These are phyloP conservation scores for Gossypium schwendimanii DNA, from an alignment of 441 rosid species.

Conservation along the genomic window DNA sequence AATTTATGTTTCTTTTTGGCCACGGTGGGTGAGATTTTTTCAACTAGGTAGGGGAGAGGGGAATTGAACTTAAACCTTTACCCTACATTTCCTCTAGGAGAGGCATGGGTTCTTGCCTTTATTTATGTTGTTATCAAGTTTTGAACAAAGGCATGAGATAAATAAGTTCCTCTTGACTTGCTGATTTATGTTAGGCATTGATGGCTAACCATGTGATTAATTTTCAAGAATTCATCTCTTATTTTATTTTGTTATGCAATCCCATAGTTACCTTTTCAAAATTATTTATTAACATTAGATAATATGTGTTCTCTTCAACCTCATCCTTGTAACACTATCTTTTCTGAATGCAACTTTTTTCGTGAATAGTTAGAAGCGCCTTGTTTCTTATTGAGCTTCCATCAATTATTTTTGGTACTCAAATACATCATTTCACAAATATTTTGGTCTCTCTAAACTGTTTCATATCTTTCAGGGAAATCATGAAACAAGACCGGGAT, in stretches of 20 bases:
- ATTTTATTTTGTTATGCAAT: background rate
- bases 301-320: background rate
- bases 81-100: background rate
- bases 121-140: background rate
- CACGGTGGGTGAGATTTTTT: background rate
- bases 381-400: conserved; percentile 1
- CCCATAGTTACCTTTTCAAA: background rate
- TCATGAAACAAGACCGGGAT: conserved; percentile 27
- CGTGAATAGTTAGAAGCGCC: background rate
- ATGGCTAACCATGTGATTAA: background rate
- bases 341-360: background rate
- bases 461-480: conserved; percentile 43
- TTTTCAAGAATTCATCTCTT: background rate
- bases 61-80: background rate
- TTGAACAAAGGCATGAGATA: background rate
- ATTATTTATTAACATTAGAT: background rate
- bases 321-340: background rate
- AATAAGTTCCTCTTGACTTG: background rate
- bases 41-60: background rate
- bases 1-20: background rate
- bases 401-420: background rate
- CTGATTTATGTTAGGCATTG: background rate
- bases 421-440: background rate
- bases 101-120: background rate
- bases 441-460: background rate